Percentiles rank a stretch among this genome's conserved stretches.
phyloP scores from a whole-genome alignment of 208 protist species.

The Leptomonas pyrrhocoris region DNA sequence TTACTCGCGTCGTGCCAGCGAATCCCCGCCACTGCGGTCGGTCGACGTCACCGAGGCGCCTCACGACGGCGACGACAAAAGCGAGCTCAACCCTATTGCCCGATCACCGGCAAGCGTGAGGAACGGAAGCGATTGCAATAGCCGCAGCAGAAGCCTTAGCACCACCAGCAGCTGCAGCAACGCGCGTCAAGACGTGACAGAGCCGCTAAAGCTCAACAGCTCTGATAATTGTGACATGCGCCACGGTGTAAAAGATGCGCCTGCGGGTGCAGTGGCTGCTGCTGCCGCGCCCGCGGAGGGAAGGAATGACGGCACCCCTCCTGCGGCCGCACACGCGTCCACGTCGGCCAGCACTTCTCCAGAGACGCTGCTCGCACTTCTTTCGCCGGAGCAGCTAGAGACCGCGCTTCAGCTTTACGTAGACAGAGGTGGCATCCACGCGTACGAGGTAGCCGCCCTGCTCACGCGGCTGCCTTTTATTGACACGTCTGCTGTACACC shows the following conservation, averaged over 20 bases:
- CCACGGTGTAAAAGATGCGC: no score
- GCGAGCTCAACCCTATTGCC: background rate
- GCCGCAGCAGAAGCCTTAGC: slow-evolving; percentile 10
- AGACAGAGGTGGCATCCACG: slow-evolving; percentile 21
- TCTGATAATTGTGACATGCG: no score
- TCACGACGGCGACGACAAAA: slow-evolving; percentile 5
- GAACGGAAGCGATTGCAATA: no score
- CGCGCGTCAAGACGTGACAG: no score
- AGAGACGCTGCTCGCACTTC: background rate
- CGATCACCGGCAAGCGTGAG: background rate
- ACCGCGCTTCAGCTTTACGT: slow-evolving; percentile 45
- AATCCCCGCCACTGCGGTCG: slow-evolving; percentile 9
- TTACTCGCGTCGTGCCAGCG: background rate
- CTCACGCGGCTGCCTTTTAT: slow-evolving; percentile 10
- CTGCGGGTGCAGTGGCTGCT: no score
- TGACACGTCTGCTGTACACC: no score
- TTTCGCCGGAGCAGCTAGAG: slow-evolving; percentile 29
- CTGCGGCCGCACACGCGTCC: background rate
- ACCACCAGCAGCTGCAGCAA: no score
- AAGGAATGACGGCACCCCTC: background rate
- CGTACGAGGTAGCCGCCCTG: slow-evolving; percentile 7
- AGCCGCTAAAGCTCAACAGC: no score
- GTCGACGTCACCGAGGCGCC: slow-evolving; percentile 26
- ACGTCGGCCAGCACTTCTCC: background rate
- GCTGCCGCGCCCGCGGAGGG: no score